Base-by-base conservation (phyloP, 1,139 yeast species). In the Pichia sp. region DNA sequence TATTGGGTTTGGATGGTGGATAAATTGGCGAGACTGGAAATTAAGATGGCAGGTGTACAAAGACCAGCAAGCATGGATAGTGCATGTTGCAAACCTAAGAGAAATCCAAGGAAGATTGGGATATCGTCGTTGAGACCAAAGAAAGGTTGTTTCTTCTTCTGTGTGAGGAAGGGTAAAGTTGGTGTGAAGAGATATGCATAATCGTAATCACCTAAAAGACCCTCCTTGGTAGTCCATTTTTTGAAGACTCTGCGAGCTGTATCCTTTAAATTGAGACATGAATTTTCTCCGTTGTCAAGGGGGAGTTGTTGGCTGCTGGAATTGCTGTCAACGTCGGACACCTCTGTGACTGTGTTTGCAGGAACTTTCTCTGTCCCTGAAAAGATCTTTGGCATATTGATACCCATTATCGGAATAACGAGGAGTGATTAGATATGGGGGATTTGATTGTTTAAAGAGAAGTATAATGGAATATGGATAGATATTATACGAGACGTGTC, bases 51-150 rank as follows among this genome's bases (percentile, higher is more conserved):
- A 6, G 95, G 94, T n/a, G 94, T 67, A 28, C 82, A 81, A 33
- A 87, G 74, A 51, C 96, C 96, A 9, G 94, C 96, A 61, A 87
- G 63, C 94, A 86, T 84, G 29, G 96, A 80, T 48, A 87, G 63
- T 2, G 94, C 66, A 56, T 87, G 96, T 61, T 86, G 96, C 48
- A 87, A 69, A 13, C 96, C 96, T 30, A 87, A 69, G 6, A 86
- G 47, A 37, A 82, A 59, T 1, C 94, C 94, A 37, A 86, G 64
- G 12, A 82, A 53, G 16, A 85, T 50, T 0, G 96, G 96, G 76
- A 87, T 77, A 6, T 78, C 83, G 28, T 81, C 74, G 55, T 85
- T 64, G 32, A 86, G 61, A 2, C 91, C 86, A 51, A 86, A 86
- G 58, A 86, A 86, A 11, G 94, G 94, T 52, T 84, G 78, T 32